Evolutionary conservation across 108 stramenopile genomes (phyloP).

Genomic region (Asterionellopsis glacialis): DNA sequence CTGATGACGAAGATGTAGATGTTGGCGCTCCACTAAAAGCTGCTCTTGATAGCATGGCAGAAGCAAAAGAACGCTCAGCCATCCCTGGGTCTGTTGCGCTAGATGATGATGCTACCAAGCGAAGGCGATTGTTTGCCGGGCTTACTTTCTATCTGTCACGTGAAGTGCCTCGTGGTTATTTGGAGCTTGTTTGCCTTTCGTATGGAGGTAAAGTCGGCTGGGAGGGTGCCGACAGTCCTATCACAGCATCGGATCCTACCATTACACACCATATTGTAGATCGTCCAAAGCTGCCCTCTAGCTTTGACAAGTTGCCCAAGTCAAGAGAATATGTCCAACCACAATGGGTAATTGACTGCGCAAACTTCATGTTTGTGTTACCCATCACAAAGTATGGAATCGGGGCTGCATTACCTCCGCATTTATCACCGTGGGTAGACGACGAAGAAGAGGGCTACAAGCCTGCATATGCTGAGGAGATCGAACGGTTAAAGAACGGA

Average conservation of each 20-base stretch:
- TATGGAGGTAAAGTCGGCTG: slow-evolving; percentile 94
- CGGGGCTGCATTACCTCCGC: slow-evolving; percentile 91
- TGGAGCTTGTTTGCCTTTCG: slow-evolving; percentile 88
- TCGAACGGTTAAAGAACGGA: slow-evolving; percentile 84
- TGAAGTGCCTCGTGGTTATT: slow-evolving; percentile 89
- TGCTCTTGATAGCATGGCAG: slow-evolving; percentile 69
- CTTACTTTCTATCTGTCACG: slow-evolving; percentile 90
- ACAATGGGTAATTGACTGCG: slow-evolving; percentile 96
- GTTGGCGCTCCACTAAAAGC: slow-evolving; percentile 74
- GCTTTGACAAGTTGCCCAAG: slow-evolving; percentile 59
- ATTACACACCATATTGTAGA: slow-evolving; percentile 96
- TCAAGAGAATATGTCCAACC: slow-evolving; percentile 95
- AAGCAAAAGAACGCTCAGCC: slow-evolving; percentile 31
- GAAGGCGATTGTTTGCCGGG: slow-evolving; percentile 73
- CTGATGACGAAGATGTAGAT: slow-evolving; percentile 64
- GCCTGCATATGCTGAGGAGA: slow-evolving; percentile 94
- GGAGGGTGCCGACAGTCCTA: slow-evolving; percentile 90
- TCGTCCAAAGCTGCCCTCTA: slow-evolving; percentile 69
- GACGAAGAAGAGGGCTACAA: slow-evolving; percentile 97
- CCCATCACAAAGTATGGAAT: slow-evolving; percentile 87
- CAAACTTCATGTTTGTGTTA: slow-evolving; percentile 89
- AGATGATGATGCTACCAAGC: slow-evolving; percentile 66
- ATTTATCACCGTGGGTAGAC: slow-evolving; percentile 98
- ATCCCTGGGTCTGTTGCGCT: slow-evolving; percentile 30
- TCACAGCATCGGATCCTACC: slow-evolving; percentile 66